Percentiles rank a stretch among this genome's conserved stretches.
Conservation (phyloP, 805 yeast genomes). For the Metschnikowia noctiluminum region DNA sequence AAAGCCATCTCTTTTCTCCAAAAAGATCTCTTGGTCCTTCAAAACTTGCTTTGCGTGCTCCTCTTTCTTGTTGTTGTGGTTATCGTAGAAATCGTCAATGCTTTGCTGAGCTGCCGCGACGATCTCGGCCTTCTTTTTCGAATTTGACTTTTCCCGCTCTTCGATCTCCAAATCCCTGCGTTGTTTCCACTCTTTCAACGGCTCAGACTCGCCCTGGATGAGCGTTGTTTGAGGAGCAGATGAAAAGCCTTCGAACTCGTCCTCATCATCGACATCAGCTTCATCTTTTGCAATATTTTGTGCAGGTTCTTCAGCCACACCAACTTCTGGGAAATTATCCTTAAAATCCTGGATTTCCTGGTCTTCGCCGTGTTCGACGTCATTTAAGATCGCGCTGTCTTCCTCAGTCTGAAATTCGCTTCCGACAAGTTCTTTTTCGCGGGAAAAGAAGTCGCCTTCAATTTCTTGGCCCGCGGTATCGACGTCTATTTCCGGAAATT, state of each 20-base stretch:
- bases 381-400: conserved; percentile 48
- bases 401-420: conserved; percentile 68
- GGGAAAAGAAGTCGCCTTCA: conserved; percentile 57
- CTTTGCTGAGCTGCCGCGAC: conserved; percentile 75
- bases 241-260: conserved; percentile 38
- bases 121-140: conserved; percentile 59
- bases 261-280: conserved; percentile 34
- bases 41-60: conserved; percentile 58
- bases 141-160: conserved; percentile 72
- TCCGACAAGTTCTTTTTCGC: conserved; percentile 68
- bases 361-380: conserved; percentile 32
- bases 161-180: conserved; percentile 75
- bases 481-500: conserved; percentile 61
- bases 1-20: conserved; percentile 69
- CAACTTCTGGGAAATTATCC: conserved; percentile 62
- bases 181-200: conserved; percentile 68
- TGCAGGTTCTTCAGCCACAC: conserved; percentile 21
- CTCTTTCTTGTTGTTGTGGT: conserved; percentile 81
- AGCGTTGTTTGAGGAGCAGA: conserved; percentile 13
- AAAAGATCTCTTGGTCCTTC: conserved; percentile 66
- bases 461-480: conserved; percentile 31
- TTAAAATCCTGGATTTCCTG: conserved; percentile 55
- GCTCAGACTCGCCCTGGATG: conserved; percentile 48
- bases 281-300: neutral
- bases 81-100: conserved; percentile 88